Evolutionary conservation across 345 rosid genomes (phyloP).

Genomic region (Eucalyptus curtisii): DNA sequence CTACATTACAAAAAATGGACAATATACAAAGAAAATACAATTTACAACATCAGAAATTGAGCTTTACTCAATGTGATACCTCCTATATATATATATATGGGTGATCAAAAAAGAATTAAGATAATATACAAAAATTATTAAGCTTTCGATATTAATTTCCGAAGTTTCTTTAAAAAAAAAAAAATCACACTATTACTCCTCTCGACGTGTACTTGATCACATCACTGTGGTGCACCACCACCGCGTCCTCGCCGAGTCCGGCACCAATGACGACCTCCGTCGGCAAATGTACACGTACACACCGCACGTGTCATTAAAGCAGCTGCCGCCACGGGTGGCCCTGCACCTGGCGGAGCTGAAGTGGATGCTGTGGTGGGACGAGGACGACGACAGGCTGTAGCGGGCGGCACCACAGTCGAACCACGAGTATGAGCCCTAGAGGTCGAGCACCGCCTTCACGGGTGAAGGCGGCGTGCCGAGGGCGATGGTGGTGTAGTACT

Average conservation of each 20-base stretch:
- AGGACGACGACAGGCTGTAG: conserved; percentile 3
- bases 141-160: background rate
- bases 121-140: background rate
- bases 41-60: background rate
- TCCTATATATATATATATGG: background rate
- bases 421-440: conserved; percentile 27
- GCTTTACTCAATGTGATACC: background rate
- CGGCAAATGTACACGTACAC: conserved; percentile 1
- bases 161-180: background rate
- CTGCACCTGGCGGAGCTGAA: conserved; percentile 15
- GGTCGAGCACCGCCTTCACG: conserved; percentile 7
- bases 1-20: background rate
- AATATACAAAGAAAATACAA: background rate
- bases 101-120: background rate
- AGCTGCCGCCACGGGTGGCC: conserved; percentile 1
- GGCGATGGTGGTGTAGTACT: conserved; percentile 18
- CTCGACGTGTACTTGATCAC: background rate
- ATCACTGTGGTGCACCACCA: background rate
- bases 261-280: background rate
- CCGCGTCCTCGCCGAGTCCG: conserved; percentile 9
- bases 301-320: conserved; percentile 22
- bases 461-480: conserved; percentile 4
- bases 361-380: conserved; percentile 7
- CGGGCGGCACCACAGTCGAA: conserved; percentile 12
- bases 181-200: background rate